Evolutionary conservation across 2,329 filamentous ascomycete genomes (phyloP).

Genomic region (Aspergillus sp.): DNA sequence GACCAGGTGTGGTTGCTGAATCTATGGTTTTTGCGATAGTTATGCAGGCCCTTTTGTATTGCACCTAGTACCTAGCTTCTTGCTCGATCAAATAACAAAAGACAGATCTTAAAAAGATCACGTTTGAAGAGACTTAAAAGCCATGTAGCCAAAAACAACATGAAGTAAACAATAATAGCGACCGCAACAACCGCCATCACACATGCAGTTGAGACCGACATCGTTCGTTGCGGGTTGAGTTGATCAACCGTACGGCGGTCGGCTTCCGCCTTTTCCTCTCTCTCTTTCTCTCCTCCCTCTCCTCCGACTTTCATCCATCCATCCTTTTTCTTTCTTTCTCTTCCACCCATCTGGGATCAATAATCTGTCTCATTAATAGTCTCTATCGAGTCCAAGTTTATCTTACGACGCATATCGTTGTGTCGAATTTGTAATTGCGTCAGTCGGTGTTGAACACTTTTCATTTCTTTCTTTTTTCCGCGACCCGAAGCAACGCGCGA

Average conservation of each 20-base stretch:
- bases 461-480: background rate
- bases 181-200: background rate
- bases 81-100: background rate
- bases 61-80: background rate
- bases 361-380: background rate
- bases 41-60: background rate
- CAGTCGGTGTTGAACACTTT: background rate
- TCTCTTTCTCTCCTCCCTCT: conserved; percentile 10
- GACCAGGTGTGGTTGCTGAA: background rate
- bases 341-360: background rate
- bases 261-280: background rate
- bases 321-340: background rate
- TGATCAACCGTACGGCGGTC: too few species aligned
- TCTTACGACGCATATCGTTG: background rate
- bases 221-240: background rate
- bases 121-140: too few species aligned
- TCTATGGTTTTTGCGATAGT: background rate
- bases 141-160: too few species aligned
- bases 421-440: background rate
- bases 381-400: background rate
- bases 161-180: too few species aligned
- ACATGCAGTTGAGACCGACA: conserved; percentile 1
- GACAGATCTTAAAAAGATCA: too few species aligned
- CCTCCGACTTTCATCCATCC: background rate
- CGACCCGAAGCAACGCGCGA: background rate